A percentile compares a stretch with the other conserved stretches of the same genome.
phyloP scores from a whole-genome alignment of 495 filamentous ascomycete genomes.

The Daldinia childiae region DNA sequence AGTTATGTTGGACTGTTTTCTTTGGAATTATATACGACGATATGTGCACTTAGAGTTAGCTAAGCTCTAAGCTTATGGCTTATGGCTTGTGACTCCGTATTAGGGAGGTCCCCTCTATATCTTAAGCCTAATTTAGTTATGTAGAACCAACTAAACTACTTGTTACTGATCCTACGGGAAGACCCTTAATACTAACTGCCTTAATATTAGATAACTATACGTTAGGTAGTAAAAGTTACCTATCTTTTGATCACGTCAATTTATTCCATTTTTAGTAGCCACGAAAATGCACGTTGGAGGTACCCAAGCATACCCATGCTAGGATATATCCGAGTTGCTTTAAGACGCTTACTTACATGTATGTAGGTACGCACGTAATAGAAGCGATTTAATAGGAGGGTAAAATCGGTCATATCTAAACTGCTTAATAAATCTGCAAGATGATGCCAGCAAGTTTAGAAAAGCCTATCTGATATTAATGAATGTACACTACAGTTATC shows the following conservation, averaged over 20 bases:
- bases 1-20: not conserved
- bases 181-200: not conserved
- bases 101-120: not conserved
- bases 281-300: too few species aligned
- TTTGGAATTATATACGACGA: not conserved
- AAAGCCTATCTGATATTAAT: not conserved
- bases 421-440: conserved; percentile 11
- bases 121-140: not conserved
- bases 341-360: not conserved
- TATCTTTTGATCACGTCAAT: not conserved
- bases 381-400: not conserved
- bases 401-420: not conserved
- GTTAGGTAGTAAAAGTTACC: too few species aligned
- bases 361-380: not conserved
- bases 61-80: too few species aligned
- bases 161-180: not conserved
- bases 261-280: not conserved
- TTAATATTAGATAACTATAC: not conserved
- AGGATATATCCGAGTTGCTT: not conserved
- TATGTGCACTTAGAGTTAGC: not conserved
- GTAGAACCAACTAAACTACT: not conserved
- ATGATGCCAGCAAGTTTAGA: conserved; percentile 17
- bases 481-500: not conserved
- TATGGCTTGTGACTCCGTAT: too few species aligned
- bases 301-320: not conserved